Evolutionary conservation across 257 asterid species (phyloP).

Genomic region (Solanum virginianum): DNA sequence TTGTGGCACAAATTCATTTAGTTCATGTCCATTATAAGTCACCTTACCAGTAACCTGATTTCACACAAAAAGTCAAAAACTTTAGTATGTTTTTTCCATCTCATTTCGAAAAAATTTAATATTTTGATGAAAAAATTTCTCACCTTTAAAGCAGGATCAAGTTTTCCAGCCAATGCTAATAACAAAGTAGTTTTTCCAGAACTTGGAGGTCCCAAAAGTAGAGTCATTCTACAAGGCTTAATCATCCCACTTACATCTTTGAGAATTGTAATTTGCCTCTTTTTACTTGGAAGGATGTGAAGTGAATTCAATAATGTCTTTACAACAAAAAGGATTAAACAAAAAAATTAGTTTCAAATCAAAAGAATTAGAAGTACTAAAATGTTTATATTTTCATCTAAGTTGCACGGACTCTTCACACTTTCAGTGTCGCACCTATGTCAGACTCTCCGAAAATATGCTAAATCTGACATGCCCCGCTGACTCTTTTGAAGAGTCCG

Average conservation of each 20-base stretch:
- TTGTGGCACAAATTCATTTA: slow-evolving; percentile 52
- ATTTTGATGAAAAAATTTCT: not conserved
- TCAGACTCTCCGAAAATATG: no score
- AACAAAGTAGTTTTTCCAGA: slow-evolving; percentile 60
- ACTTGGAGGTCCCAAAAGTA: slow-evolving; percentile 71
- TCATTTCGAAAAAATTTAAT: not conserved
- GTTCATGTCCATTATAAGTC: slow-evolving; percentile 44
- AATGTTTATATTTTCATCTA: not conserved
- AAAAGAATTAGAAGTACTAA: not conserved
- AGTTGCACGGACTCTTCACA: no score
- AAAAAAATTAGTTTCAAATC: not conserved
- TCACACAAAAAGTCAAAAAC: not conserved
- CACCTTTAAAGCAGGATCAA: slow-evolving; percentile 43
- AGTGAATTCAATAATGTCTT: slow-evolving; percentile 14
- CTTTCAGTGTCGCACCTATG: no score
- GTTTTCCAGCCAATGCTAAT: slow-evolving; percentile 62
- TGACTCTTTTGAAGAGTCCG: no score
- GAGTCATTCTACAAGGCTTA: slow-evolving; percentile 53
- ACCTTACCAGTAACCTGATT: slow-evolving; percentile 3
- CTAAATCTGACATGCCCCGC: no score
- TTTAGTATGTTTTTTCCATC: not conserved
- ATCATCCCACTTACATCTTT: slow-evolving; percentile 47
- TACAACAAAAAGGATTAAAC: not conserved
- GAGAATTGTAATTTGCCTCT: slow-evolving; percentile 40
- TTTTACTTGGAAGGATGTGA: slow-evolving; percentile 33